Evolutionary conservation across 2,329 filamentous ascomycete genomes (phyloP), one percentile per base, ranked within the genome.

Genomic region (Allantophomopsis lycopodina): DNA sequence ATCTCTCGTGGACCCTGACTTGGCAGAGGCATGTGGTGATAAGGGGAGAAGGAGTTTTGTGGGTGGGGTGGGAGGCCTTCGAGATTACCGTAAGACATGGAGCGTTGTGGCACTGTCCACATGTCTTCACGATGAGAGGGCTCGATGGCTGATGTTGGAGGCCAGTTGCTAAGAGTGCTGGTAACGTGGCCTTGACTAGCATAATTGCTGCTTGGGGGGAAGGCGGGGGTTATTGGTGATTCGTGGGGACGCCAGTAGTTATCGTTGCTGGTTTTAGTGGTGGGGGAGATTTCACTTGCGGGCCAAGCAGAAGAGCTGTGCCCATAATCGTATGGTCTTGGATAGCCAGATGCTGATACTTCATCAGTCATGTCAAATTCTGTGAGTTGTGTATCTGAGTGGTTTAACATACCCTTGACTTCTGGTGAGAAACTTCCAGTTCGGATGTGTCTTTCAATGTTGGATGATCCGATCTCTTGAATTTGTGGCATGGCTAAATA

Each of bases 201-300:
- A 8, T 28, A 70, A 74, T 2, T 68, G 62, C 5, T 28, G 4
- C 5, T 28, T 28, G 23, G 7, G 11, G 69, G 66, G 43, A 68
- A 69, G 2, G 64, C 65, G 0, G 68, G 60, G 3, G 65, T 65
- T 28, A 72, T 58, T 8, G 69, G 63, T 7, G 70, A 65, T 32
- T 70, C 69, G 33, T 66, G 60, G 43, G 35, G 35, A 14, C 35
- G 20, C 35, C 21, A 23, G 14, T 31, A 31, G 8, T 14, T 21
- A 14, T 28, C 30, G 16, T 23, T 37, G 17, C 17, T 28, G 16
- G 35, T 23, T 8, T 18, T 34, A 18, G 13, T 23, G 2, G 35
- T 37, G 30, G 30, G 35, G n/a, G 13, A 37, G 21, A n/a, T 37
- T 14, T 14, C 30, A 37, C 35, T 28, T 14, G 17, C 17, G 32